Base-by-base conservation (phyloP, 208 protist genomes). In the Trypanosoma theileri region DNA sequence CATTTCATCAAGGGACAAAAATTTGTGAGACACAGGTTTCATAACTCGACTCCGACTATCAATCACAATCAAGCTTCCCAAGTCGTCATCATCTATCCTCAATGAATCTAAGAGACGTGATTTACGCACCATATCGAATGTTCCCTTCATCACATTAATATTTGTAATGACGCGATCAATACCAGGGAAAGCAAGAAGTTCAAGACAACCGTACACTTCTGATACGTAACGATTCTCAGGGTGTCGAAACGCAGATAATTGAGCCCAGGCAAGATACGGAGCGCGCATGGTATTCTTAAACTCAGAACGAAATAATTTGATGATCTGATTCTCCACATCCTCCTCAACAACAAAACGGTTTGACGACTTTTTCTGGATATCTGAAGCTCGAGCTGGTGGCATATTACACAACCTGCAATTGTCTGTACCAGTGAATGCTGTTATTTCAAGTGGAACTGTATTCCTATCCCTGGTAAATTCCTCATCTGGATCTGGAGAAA, bases 151-250 rank as follows among this genome's bases (percentile, higher is more conserved):
- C 21, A 62, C 44, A 69, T 96, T 79, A 53, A 96, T 90, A 41
- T 82, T 85, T 56, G 88, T 92, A 66, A 96, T 87, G 19, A 96
- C 91, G 4, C 88, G 81, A 22, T 92, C 80, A 46, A 96, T 75
- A 14, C 91, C 91, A 12, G 87, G 87, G 61, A 96, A 96, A 44
- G 91, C 91, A 58, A 96, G 81, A 42, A 96, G 71, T 66, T 93
- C 86, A 9, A 93, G 60, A 59, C 77, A 86, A 40, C 91, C 91
- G 59, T 83, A 96, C 11, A 86, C 85, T 66, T 93, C 88, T 12
- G 82, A 91, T 17, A 80, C 69, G 42, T 80, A 64, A 0, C 63
- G 71, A 62, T 87, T 88, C 0, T 55, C 57, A 53, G 69, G 69
- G 3, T 82, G 77, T 59, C 84, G 80, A 44, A 91, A 89, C 52